Evolutionary conservation across 1,284 basidiomycete genomes (phyloP).

Genomic region (Calocybe gambosa): DNA sequence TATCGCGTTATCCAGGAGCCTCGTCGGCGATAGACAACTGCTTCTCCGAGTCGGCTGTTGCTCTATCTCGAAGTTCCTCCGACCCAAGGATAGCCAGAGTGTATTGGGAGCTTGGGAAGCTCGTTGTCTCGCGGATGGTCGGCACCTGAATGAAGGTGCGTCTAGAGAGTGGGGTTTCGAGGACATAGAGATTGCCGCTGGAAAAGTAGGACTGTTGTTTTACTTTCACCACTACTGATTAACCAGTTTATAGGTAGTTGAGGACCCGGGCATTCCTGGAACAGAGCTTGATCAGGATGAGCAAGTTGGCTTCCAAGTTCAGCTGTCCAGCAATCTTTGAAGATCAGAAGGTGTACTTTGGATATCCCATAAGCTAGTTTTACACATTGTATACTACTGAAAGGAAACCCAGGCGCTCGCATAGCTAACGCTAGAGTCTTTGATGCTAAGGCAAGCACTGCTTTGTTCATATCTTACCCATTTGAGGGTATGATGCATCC

Average conservation of each 20-base stretch:
- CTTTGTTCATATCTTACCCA: conserved; percentile 95
- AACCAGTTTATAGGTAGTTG: conserved; percentile 42
- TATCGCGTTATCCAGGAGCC: conserved; percentile 61
- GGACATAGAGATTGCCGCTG: conserved; percentile 48
- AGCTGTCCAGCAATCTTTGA: conserved; percentile 32
- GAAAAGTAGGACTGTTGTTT: conserved; percentile 23
- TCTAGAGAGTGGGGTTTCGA: conserved; percentile 79
- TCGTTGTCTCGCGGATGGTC: conserved; percentile 44
- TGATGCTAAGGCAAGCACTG: conserved; percentile 59
- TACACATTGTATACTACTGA: conserved; percentile 25
- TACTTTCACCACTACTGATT: background rate
- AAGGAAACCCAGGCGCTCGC: conserved; percentile 80
- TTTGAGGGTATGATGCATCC: conserved; percentile 40
- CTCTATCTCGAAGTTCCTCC: conserved; percentile 50
- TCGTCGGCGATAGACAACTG: conserved; percentile 46
- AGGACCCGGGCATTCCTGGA: conserved; percentile 56
- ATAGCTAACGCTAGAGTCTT: conserved; percentile 92
- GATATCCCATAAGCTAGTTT: background rate
- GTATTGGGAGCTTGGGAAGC: conserved; percentile 42
- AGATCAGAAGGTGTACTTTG: background rate
- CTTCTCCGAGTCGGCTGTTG: conserved; percentile 65
- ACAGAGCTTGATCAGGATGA: conserved; percentile 52
- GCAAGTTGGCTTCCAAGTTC: conserved; percentile 48
- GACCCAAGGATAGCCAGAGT: conserved; percentile 23
- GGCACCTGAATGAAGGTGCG: conserved; percentile 54